phyloP scores from a whole-genome alignment of 345 rosid species.

The Arabidopsis suecica region DNA sequence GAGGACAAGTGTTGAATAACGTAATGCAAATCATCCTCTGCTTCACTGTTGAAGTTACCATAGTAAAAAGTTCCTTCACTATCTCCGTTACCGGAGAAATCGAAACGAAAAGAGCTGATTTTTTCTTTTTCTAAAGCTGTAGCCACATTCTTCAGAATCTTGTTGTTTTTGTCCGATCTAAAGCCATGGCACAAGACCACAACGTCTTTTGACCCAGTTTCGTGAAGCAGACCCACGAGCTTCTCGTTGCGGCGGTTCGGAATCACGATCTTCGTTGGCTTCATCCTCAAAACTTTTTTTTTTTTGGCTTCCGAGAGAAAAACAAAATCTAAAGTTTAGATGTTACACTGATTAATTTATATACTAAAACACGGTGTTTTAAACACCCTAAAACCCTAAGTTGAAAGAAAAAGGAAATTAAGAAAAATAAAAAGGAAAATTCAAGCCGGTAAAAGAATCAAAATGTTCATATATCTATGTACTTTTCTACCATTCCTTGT shows the following conservation, averaged over 20 bases:
- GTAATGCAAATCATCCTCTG: neutral
- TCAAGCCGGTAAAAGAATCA: neutral
- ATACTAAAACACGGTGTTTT: too few relatives aligned
- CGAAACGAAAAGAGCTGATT: neutral
- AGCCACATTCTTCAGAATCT: neutral
- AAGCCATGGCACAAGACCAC: slow-evolving; percentile 1
- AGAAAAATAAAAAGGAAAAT: neutral
- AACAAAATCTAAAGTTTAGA: too few relatives aligned
- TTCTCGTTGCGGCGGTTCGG: slow-evolving; percentile 6
- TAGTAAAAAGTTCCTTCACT: neutral
- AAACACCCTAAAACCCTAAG: too few relatives aligned
- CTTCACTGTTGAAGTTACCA: neutral
- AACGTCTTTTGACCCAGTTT: neutral
- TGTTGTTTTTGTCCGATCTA: neutral
- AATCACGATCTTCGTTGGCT: neutral
- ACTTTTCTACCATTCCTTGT: neutral
- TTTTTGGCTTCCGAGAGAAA: too few relatives aligned
- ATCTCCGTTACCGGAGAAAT: neutral
- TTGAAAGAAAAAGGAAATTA: too few relatives aligned
- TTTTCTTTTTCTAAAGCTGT: neutral
- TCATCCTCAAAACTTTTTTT: too few relatives aligned
- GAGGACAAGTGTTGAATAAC: neutral
- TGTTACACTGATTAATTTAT: too few relatives aligned
- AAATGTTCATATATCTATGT: neutral
- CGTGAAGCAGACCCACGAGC: neutral